Evolutionary conservation across 1,139 yeast genomes (phyloP), one percentile per base, ranked within the genome.

Genomic region (Groenewaldozyma sp.): DNA sequence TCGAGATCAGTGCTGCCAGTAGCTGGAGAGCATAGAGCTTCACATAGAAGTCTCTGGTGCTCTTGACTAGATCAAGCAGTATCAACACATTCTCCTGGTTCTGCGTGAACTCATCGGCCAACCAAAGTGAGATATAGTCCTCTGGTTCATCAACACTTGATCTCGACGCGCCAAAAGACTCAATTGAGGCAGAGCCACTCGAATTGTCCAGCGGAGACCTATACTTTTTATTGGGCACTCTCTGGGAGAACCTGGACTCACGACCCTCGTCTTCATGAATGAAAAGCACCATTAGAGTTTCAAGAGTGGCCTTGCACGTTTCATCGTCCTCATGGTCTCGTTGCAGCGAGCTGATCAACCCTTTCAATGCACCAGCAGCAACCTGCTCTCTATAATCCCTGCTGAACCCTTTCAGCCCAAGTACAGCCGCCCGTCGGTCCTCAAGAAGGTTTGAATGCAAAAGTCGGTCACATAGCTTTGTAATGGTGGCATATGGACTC

Each of bases 91-190:
- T 71, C 24, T 75, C 79, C 29, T 69, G 61, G 35, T 62, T 58
- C 52, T 58, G 93, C 1, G 91, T 82, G 52, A 93, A 68, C 50
- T 87, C 97, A 61, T 93, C 98, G 0, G 97, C 87, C 31, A 93
- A 82, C 95, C 96, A 88, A 45, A 87, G 64, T 0, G 95, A 83
- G 50, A 93, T 83, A 53, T 86, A 95, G 55, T 91, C 96, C 13
- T 76, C 73, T 24, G 62, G 57, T 6, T 56, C 47, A 3, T 41
- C 43, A 17, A 18, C 10, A 22, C 10, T 22, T 7, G 7, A 7
- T 22, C 7, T 7, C 45, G 47, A 28, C 41, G 34, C 26, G 19
- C 29, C 34, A 3, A 19, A 31, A 7, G 21, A 34, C 27, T 31
- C 39, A 35, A 24, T 78, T 61, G 28, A 20, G 4, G 28, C 31